Evolutionary conservation across 176 grass and related monocot genomes (phyloP).

Genomic region (Eragrostis curvula): DNA sequence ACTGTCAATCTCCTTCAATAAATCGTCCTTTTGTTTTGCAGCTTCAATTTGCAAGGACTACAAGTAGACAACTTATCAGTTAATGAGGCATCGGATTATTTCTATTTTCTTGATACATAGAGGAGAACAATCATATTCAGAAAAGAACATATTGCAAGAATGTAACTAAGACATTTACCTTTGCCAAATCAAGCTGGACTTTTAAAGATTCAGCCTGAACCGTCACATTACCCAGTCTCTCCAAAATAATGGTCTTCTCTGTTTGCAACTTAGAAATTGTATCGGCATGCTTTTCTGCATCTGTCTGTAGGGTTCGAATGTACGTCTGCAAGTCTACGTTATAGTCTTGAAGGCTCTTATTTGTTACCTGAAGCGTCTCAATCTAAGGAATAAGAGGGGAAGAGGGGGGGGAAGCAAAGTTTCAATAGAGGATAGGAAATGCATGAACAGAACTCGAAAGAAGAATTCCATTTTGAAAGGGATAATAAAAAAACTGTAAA

Average conservation of each 20-base stretch:
- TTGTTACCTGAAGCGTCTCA: constrained; percentile 83
- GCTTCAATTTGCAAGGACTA: constrained; percentile 80
- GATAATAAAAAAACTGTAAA: neutral
- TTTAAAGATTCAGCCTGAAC: constrained; percentile 75
- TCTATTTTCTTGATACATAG: neutral
- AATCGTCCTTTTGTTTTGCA: constrained; percentile 62
- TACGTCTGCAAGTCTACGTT: constrained; percentile 92
- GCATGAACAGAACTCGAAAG: too few relatives aligned
- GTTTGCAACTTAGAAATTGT: constrained; percentile 69
- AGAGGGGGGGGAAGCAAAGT: too few relatives aligned
- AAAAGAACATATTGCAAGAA: neutral
- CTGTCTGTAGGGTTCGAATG: constrained; percentile 84
- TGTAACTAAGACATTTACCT: constrained; percentile 38
- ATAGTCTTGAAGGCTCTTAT: constrained; percentile 84
- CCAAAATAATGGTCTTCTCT: constrained; percentile 89
- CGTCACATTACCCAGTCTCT: constrained; percentile 63
- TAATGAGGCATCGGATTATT: neutral
- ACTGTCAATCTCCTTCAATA: constrained; percentile 71
- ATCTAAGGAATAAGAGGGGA: constrained; percentile 45
- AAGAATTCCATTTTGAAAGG: too few relatives aligned
- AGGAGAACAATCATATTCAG: neutral
- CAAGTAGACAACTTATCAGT: neutral
- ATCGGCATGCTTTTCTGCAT: constrained; percentile 63
- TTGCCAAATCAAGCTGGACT: constrained; percentile 68
- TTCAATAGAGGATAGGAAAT: neutral